phyloP scores from a whole-genome alignment of 2,329 filamentous ascomycete species.

The Colletotrichum limetticola region DNA sequence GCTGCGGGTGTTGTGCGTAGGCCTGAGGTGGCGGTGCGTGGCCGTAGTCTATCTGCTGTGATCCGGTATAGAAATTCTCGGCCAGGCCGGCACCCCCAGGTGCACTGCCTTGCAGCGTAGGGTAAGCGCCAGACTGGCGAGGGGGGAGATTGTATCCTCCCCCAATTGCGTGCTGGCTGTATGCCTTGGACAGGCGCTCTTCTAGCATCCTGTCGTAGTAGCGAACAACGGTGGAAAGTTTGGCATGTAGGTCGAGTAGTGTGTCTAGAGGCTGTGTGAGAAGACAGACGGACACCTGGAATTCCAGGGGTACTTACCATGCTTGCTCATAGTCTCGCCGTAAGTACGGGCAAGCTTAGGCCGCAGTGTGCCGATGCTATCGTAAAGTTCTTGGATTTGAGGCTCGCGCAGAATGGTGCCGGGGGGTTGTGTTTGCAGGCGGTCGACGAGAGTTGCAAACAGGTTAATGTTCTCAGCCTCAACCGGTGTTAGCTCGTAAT shows the following conservation, averaged over 20 bases:
- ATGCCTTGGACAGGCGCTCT: constrained; percentile 91
- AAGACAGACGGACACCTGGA: neutral
- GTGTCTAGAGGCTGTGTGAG: constrained; percentile 73
- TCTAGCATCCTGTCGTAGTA: constrained; percentile 99
- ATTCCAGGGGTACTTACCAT: constrained; percentile 68
- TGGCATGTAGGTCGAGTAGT: constrained; percentile 91
- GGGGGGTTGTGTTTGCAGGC: constrained; percentile 92
- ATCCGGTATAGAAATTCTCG: constrained; percentile 86
- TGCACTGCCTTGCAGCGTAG: constrained; percentile 70
- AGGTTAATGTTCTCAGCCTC: constrained; percentile 98
- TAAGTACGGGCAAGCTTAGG: constrained; percentile 96
- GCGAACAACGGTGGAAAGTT: constrained; percentile 93
- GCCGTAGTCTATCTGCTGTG: constrained; percentile 60
- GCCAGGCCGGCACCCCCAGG: constrained; percentile 63
- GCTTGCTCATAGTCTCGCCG: constrained; percentile 99
- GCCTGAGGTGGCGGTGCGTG: constrained; percentile 61
- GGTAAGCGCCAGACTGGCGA: constrained; percentile 73
- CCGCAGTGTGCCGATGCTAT: constrained; percentile 91
- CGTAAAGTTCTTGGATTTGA: constrained; percentile 97
- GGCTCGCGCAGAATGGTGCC: constrained; percentile 97
- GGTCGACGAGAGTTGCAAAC: constrained; percentile 92
- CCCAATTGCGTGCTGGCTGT: constrained; percentile 80
- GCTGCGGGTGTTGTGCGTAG: constrained; percentile 56
- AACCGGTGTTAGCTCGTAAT: constrained; percentile 92
- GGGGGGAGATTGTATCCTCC: constrained; percentile 67